These are phyloP conservation scores for Pseudohalonectria lignicola DNA, from an alignment of 2,329 filamentous ascomycete genomes.

Conservation along the genomic window DNA sequence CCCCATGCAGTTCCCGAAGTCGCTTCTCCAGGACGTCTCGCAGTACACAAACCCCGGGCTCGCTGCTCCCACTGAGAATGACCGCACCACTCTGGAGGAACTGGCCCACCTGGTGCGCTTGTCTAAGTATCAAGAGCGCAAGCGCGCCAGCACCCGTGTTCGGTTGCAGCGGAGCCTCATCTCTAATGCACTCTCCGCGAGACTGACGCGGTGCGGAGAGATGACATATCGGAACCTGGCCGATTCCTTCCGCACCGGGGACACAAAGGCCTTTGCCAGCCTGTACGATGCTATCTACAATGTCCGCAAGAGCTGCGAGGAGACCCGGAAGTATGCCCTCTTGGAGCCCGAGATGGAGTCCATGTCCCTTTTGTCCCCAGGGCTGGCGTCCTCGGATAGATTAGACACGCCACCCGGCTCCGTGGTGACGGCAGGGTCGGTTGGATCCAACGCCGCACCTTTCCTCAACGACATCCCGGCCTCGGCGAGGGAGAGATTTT, in stretches of 20 bases:
- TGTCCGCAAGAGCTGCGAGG: constrained; percentile 67
- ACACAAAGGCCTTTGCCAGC: constrained; percentile 65
- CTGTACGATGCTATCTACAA: constrained; percentile 71
- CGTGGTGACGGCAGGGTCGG: constrained; percentile 22
- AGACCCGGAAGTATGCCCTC: constrained; percentile 58
- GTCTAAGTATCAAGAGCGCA: constrained; percentile 73
- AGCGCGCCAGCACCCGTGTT: constrained; percentile 60
- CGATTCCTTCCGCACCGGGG: constrained; percentile 67
- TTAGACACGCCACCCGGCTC: constrained; percentile 35
- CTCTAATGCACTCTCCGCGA: constrained; percentile 63
- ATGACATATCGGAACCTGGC: constrained; percentile 65
- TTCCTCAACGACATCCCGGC: constrained; percentile 66
- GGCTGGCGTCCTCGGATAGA: constrained; percentile 37
- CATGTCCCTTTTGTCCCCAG: constrained; percentile 33
- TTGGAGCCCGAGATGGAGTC: constrained; percentile 62
- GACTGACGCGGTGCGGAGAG: constrained; percentile 64
- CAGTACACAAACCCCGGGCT: constrained; percentile 53
- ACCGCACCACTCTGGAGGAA: constrained; percentile 63
- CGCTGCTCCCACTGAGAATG: constrained; percentile 46
- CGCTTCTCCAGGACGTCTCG: constrained; percentile 56
- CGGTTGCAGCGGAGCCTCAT: constrained; percentile 66
- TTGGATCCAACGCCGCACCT: constrained; percentile 33
- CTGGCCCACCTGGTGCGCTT: constrained; percentile 68
- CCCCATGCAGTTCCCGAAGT: constrained; percentile 34
- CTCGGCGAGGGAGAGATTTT: constrained; percentile 61